Percentiles rank a stretch among this genome's conserved stretches.
Conservation (phyloP, 306 rosid species). For the Castanea mollissima region DNA sequence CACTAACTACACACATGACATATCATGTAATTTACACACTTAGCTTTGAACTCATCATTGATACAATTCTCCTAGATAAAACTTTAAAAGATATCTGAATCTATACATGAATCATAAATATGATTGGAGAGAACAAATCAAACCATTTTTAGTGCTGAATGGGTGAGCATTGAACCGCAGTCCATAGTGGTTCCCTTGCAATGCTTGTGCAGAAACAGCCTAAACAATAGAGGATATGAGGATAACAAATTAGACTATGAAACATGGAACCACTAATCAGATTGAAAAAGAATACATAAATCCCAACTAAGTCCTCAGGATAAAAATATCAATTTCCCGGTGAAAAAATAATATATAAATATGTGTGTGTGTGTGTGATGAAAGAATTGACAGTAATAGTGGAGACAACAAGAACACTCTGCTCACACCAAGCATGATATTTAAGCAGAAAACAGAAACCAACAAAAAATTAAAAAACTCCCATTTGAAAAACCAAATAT, state of each 20-base stretch:
- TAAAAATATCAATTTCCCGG: neutral
- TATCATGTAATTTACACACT: neutral
- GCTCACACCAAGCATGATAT: neutral
- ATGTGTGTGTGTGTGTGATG: neutral
- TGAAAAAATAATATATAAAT: no score
- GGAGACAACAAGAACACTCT: neutral
- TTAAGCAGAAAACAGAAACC: neutral
- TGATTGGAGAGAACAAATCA: constrained; percentile 13
- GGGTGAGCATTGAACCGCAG: constrained; percentile 54
- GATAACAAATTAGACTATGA: constrained; percentile 10
- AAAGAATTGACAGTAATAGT: neutral
- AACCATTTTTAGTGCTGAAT: constrained; percentile 72
- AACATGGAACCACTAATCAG: constrained; percentile 2
- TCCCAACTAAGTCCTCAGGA: neutral
- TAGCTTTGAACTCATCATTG: neutral
- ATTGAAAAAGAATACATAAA: neutral
- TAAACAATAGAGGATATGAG: constrained; percentile 33
- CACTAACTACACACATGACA: neutral
- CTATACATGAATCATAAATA: neutral
- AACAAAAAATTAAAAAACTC: neutral
- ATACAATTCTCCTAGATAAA: neutral
- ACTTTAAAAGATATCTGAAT: neutral
- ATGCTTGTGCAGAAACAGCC: constrained; percentile 70
- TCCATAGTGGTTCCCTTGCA: constrained; percentile 54
- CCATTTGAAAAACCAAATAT: neutral